Conservation (phyloP, 345 rosid species). For the Isatis tinctoria region DNA sequence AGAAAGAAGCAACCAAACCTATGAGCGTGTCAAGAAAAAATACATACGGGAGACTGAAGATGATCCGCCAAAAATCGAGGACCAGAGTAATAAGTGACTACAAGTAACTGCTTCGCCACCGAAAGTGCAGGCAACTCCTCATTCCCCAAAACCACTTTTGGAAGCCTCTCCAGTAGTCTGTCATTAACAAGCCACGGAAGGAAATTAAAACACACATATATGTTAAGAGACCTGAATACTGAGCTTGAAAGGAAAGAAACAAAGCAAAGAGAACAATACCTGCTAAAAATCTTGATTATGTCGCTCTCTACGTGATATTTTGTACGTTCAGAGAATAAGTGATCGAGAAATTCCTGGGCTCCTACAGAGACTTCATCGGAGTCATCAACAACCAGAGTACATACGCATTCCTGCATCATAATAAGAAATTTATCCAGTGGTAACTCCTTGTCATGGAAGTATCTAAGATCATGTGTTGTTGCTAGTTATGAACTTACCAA, state of each 20-base stretch:
- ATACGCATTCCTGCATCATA: constrained; percentile 77
- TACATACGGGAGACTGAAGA: constrained; percentile 87
- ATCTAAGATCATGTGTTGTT: neutral
- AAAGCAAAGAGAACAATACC: constrained; percentile 42
- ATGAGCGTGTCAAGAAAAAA: constrained; percentile 24
- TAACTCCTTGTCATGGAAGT: neutral
- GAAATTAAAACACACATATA: neutral
- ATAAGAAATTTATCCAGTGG: neutral
- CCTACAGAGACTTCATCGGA: constrained; percentile 58
- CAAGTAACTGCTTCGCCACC: constrained; percentile 75
- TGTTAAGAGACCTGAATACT: neutral
- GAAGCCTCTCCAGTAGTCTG: constrained; percentile 88
- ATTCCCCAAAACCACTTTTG: constrained; percentile 67
- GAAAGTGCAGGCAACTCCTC: constrained; percentile 69
- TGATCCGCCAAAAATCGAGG: constrained; percentile 63
- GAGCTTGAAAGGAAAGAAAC: constrained; percentile 6
- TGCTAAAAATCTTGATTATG: constrained; percentile 55
- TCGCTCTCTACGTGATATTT: constrained; percentile 46
- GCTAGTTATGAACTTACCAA: constrained; percentile 48
- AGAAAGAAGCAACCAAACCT: constrained; percentile 21
- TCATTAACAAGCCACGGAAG: neutral
- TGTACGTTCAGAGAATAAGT: constrained; percentile 41
- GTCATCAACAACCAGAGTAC: constrained; percentile 75
- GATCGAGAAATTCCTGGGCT: constrained; percentile 62
- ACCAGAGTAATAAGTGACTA: constrained; percentile 74